A percentile compares a stretch with the other conserved stretches of the same genome.
Evolutionary conservation across 495 filamentous ascomycete species (phyloP).

Genomic region (Melanomma pulvis-pyrius): DNA sequence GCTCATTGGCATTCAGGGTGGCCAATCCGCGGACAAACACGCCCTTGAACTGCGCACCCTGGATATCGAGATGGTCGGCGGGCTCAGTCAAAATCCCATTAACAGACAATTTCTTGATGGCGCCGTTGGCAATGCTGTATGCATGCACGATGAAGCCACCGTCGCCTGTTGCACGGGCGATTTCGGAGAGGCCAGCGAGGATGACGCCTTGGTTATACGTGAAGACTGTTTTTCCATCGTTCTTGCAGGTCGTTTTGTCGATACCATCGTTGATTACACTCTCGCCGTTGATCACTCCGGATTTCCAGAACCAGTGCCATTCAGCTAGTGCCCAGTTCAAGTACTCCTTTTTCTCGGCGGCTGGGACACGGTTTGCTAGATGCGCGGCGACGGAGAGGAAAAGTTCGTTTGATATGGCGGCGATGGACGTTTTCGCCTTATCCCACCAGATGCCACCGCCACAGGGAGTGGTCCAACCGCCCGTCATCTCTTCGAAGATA

Average conservation of each 20-base stretch:
- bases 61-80: slow-evolving; percentile 47
- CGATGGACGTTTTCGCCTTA: slow-evolving; percentile 31
- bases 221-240: slow-evolving; percentile 61
- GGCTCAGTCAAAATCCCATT: slow-evolving; percentile 67
- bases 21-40: slow-evolving; percentile 72
- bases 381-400: slow-evolving; percentile 38
- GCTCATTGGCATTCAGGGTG: slow-evolving; percentile 57
- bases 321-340: slow-evolving; percentile 57
- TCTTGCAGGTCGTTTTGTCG: slow-evolving; percentile 61
- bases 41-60: slow-evolving; percentile 74
- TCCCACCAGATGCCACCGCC: slow-evolving; percentile 35
- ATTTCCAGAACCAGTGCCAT: slow-evolving; percentile 70
- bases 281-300: slow-evolving; percentile 67
- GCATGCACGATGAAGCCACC: slow-evolving; percentile 48
- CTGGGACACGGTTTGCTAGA: slow-evolving; percentile 65
- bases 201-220: slow-evolving; percentile 84
- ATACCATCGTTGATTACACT: slow-evolving; percentile 74
- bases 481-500: slow-evolving; percentile 61
- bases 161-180: slow-evolving; percentile 60
- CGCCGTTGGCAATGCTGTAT: slow-evolving; percentile 65
- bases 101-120: slow-evolving; percentile 58
- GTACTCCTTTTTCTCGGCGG: slow-evolving; percentile 54
- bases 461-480: slow-evolving; percentile 41
- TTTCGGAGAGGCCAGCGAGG: slow-evolving; percentile 71
- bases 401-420: slow-evolving; percentile 45